Conservation (phyloP, 192 early-diverging fungal genomes). For the Umbelopsis sp. region DNA sequence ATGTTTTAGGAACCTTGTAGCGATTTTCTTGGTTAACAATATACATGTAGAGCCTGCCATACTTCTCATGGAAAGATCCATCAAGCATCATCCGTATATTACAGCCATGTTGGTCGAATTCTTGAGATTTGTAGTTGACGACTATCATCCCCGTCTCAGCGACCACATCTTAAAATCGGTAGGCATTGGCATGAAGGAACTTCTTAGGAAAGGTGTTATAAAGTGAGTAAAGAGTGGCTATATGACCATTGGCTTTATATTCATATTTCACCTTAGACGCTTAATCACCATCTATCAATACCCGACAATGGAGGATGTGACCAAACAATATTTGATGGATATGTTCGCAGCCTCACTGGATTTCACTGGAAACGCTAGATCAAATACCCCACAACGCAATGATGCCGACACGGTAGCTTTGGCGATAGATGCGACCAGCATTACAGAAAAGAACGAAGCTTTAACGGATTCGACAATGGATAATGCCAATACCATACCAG, state of each 20-base stretch:
- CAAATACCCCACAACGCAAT: neutral
- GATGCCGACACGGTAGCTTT: neutral
- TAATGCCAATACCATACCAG: neutral
- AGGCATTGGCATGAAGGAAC: conserved; percentile 54
- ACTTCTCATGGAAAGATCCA: conserved; percentile 70
- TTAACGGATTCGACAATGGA: neutral
- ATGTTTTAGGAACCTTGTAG: too few species aligned
- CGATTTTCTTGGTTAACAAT: neutral
- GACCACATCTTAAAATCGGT: conserved; percentile 54
- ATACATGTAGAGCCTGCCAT: conserved; percentile 67
- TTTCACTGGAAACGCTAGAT: neutral
- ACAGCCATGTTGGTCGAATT: conserved; percentile 74
- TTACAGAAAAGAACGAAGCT: neutral
- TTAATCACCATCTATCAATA: conserved; percentile 35
- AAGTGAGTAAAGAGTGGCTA: conserved; percentile 43
- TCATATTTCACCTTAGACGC: conserved; percentile 23
- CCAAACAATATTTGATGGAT: conserved; percentile 26
- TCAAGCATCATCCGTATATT: conserved; percentile 64
- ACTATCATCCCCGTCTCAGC: conserved; percentile 58
- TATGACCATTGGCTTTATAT: neutral
- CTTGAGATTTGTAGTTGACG: conserved; percentile 58
- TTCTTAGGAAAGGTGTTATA: conserved; percentile 67
- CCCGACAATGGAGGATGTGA: conserved; percentile 28
- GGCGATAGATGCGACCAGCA: neutral
- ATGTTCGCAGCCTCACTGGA: conserved; percentile 35